Evolutionary conservation across 2,329 filamentous ascomycete genomes (phyloP).

Genomic region (Ampelomyces quisqualis): DNA sequence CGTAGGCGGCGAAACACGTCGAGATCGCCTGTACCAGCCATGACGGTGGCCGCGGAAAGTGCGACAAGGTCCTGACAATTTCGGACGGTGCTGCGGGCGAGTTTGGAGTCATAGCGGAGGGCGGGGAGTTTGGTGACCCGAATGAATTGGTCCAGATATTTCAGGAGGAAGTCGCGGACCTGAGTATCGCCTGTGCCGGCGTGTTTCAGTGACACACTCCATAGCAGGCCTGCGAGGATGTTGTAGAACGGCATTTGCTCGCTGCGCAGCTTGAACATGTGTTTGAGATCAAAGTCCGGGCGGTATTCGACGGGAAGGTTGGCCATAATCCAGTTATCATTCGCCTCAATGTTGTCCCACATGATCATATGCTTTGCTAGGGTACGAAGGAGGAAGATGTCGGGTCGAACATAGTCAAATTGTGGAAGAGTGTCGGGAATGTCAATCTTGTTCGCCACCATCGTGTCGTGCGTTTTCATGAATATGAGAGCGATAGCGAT

Average conservation of each 20-base stretch:
- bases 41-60: conserved; percentile 79
- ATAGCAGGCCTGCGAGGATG: conserved; percentile 85
- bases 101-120: conserved; percentile 74
- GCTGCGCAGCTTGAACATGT: conserved; percentile 66
- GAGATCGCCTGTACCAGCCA: conserved; percentile 94
- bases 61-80: conserved; percentile 91
- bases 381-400: conserved; percentile 86
- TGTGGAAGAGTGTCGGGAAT: conserved; percentile 86
- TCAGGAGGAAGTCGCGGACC: conserved; percentile 78
- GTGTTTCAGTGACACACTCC: conserved; percentile 56
- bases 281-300: conserved; percentile 59
- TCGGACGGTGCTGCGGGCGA: conserved; percentile 77
- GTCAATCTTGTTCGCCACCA: conserved; percentile 87
- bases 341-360: conserved; percentile 80
- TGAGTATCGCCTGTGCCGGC: conserved; percentile 56
- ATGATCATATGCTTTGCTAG: conserved; percentile 88
- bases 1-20: conserved; percentile 80
- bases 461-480: conserved; percentile 91
- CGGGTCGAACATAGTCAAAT: conserved; percentile 93
- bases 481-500: conserved; percentile 89
- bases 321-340: conserved; percentile 70
- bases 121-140: conserved; percentile 67
- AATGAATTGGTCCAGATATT: conserved; percentile 84
- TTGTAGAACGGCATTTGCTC: conserved; percentile 91
- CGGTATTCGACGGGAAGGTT: conserved; percentile 73